Evolutionary conservation across 2,329 filamentous ascomycete species (phyloP), one percentile per base, ranked within the genome.

Genomic region (Pseudovirgaria hyperparasitica): DNA sequence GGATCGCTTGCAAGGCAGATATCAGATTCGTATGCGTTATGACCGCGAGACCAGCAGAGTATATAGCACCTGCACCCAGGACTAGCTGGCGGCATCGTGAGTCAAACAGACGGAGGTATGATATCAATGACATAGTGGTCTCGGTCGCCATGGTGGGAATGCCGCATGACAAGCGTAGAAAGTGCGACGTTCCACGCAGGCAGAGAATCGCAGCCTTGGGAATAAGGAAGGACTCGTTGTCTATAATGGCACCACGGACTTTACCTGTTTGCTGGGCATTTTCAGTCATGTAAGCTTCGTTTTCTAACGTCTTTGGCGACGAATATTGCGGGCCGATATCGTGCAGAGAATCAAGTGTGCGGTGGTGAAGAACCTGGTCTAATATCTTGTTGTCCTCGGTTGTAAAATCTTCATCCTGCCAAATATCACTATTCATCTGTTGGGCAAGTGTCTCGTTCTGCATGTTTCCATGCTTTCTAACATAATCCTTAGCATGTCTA

Each of bases 1-100:
- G 78, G 12, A 96, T 58, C 0, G 86, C 81, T 52, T 94, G 87
- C 0, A 81, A 86, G 3, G 90, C 86, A 11, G 96, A 71, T 0
- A 90, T 86, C 2, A 98, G 69, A 55, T 98, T 87, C 43, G 90
- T 90, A 1, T 90, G 93, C 1, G 82, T 93, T 50, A 98, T 98
- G 45, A 93, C 94, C 51, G 85, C 93, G 12, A 98, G 63, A 0
- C 87, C 87, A 1, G 86, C 90, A 9, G 79, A 85, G 18, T 74
- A 68, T 5, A 82, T 94, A 4, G 90, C 90, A 4, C 90, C 90
- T 2, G 90, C 90, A 1, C 90, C 90, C 5, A 98, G 73, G 37
- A 98, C 94, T 31, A 98, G 70, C 50, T 98, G 90, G n/a, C 81
- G 92, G 31, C 86, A 86, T 12, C 90, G 78, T 3, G 85, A 94